Evolutionary conservation across 2,329 filamentous ascomycete species (phyloP).

Genomic region (Lecanoromycetidae sp.): DNA sequence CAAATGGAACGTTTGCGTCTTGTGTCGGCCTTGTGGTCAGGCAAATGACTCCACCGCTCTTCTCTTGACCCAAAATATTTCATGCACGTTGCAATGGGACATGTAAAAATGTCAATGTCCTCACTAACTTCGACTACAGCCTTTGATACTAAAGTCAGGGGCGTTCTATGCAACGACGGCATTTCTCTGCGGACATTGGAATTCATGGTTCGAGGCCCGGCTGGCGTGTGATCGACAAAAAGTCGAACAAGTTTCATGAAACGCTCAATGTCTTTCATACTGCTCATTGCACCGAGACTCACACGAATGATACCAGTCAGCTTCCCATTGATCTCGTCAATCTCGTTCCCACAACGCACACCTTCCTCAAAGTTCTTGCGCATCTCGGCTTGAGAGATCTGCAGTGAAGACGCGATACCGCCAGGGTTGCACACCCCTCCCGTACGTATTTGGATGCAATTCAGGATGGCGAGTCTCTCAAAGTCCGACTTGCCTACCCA

Average conservation of each 20-base stretch:
- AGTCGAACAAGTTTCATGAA: slow-evolving; percentile 14
- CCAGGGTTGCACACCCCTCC: slow-evolving; percentile 45
- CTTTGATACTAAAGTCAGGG: not conserved
- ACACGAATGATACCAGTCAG: slow-evolving; percentile 19
- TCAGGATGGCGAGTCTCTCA: slow-evolving; percentile 45
- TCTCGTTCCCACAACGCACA: slow-evolving; percentile 15
- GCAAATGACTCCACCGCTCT: not conserved
- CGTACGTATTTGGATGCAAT: slow-evolving; percentile 48
- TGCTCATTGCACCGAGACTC: slow-evolving; percentile 20
- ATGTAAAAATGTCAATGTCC: not conserved
- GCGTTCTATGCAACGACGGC: not conserved
- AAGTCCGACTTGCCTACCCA: slow-evolving; percentile 47
- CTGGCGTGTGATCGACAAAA: not conserved
- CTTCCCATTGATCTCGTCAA: slow-evolving; percentile 18
- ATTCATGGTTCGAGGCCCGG: not conserved
- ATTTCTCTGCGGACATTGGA: not conserved
- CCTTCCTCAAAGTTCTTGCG: slow-evolving; percentile 16
- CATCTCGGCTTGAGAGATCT: slow-evolving; percentile 8
- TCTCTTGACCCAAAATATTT: not conserved
- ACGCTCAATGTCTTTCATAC: slow-evolving; percentile 16
- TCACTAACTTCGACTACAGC: not conserved
- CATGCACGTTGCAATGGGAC: slow-evolving; percentile 1
- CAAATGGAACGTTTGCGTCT: no score
- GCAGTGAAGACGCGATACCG: slow-evolving; percentile 35
- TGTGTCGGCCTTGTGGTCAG: not conserved